Base-by-base conservation (phyloP, 177 flowering plant genomes). In the Vitis hybrid region DNA sequence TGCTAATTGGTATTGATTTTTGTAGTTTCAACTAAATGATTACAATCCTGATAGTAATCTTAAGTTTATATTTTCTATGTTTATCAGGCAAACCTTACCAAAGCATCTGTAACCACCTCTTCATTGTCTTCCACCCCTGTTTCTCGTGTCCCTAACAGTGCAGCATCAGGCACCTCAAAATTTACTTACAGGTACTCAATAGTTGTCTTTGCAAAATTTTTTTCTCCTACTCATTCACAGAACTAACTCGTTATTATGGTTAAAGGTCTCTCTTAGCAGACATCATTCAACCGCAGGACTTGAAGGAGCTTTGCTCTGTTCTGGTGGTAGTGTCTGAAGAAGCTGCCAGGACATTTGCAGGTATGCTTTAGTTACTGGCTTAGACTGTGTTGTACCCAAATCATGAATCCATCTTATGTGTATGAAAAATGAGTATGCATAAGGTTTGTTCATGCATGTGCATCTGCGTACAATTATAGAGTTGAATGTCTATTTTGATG, bases 181-280 rank as follows among this genome's bases (percentile, higher is more conserved):
- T 78, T 83, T 77, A 81, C 92, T 51, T 94, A 91, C 80, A 88
- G 97, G 98, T 92, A 82, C 4, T 40, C 40, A 62, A 14, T 58
- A 51, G 30, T 69, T 74, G 17, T 70, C 21, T 58, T 50, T 26
- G 21, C 21, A 14, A 32, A 58, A n/a, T 52, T 9, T 13, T 32
- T 1, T 61, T 52, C 30, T n/a, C 54, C 2, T 62, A 40, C 60
- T 68, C 62, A 26, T 65, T 60, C 15, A 13, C 19, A 52, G 10
- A 66, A 61, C 70, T 79, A 52, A 79, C 70, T 65, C 65, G 50
- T 58, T 62, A 52, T 74, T 64, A 62, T 81, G 70, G 49, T 60
- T 79, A 68, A 76, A 94, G 98, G 86, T 91, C 97, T 75, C 84
- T 90, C 58, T 77, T 92, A 71, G 97, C 94, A 67, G 97, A 92